Percentiles rank a stretch among this genome's conserved stretches.
phyloP scores from a whole-genome alignment of 2,329 filamentous ascomycete species.

The Trematosphaeria pertusa region DNA sequence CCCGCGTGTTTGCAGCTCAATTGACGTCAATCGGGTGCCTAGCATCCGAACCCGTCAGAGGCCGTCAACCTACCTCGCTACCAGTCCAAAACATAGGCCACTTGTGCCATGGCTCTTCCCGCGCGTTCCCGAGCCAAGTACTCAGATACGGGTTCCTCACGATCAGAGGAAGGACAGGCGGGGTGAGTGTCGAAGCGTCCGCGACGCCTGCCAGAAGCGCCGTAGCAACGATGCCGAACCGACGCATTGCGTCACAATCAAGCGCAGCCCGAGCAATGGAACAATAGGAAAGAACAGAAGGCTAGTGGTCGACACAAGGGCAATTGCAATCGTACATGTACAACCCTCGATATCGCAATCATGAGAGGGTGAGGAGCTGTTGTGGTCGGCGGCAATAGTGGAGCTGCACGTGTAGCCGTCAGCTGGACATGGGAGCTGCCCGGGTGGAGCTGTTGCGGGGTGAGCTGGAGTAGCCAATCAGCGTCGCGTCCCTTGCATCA shows the following conservation, averaged over 20 bases:
- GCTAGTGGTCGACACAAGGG: slow-evolving; percentile 9
- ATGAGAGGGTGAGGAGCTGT: slow-evolving; percentile 8
- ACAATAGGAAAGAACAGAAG: background rate
- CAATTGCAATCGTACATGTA: slow-evolving; percentile 10
- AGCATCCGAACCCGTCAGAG: background rate
- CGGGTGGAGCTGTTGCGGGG: slow-evolving; percentile 34
- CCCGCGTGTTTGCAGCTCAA: no score
- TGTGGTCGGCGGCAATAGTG: slow-evolving; percentile 3
- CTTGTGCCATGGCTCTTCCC: slow-evolving; percentile 77
- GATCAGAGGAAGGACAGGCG: slow-evolving; percentile 59
- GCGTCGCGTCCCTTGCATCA: slow-evolving; percentile 36
- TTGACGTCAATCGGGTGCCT: background rate
- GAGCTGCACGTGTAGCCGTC: slow-evolving; percentile 21
- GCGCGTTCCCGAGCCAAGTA: slow-evolving; percentile 67
- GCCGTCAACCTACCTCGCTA: slow-evolving; percentile 63
- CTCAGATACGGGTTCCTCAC: slow-evolving; percentile 61
- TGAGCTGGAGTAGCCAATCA: slow-evolving; percentile 29
- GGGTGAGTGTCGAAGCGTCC: slow-evolving; percentile 61
- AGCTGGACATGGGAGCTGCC: slow-evolving; percentile 22
- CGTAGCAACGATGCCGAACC: slow-evolving; percentile 25
- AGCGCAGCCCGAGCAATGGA: slow-evolving; percentile 10
- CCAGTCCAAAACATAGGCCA: slow-evolving; percentile 91
- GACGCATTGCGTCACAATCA: slow-evolving; percentile 34
- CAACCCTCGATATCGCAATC: no score
- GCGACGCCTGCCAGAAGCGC: slow-evolving; percentile 52